phyloP scores from a whole-genome alignment of 2,329 filamentous ascomycete genomes.

The Talaromyces sp. region DNA sequence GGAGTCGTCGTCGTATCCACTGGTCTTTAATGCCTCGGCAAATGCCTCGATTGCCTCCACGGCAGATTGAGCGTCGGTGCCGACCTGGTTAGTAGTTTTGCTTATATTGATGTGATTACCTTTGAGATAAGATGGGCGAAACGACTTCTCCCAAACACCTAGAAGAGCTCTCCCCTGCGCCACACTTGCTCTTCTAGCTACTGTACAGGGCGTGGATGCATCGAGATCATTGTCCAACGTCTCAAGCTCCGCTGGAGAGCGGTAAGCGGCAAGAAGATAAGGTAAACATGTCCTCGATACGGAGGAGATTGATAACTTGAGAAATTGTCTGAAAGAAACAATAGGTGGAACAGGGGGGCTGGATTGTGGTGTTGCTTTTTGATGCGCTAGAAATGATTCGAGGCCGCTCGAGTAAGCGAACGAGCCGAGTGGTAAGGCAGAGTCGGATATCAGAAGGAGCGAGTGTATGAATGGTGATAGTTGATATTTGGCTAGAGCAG shows the following conservation, averaged over 20 bases:
- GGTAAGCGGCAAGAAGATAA: constrained; percentile 54
- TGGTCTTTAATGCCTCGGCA: constrained; percentile 34
- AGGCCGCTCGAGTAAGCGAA: constrained; percentile 62
- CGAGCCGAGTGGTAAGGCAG: constrained; percentile 58
- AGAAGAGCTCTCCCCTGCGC: constrained; percentile 57
- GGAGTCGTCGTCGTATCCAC: constrained; percentile 20
- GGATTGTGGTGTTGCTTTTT: constrained; percentile 34
- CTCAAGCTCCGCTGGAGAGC: constrained; percentile 45
- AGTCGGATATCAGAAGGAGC: constrained; percentile 59
- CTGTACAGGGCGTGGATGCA: constrained; percentile 58
- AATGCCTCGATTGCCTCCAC: constrained; percentile 34
- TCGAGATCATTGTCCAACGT: constrained; percentile 60
- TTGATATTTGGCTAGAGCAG: constrained; percentile 1
- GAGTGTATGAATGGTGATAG: constrained; percentile 40
- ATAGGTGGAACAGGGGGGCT: constrained; percentile 23
- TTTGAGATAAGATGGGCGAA: constrained; percentile 31
- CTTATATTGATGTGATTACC: not conserved
- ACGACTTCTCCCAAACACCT: constrained; percentile 56
- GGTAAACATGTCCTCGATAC: constrained; percentile 56
- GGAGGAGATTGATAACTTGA: constrained; percentile 53
- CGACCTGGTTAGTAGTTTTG: not conserved
- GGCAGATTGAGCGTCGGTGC: constrained; percentile 19
- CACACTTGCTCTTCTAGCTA: constrained; percentile 56
- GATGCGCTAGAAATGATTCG: constrained; percentile 60
- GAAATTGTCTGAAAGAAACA: constrained; percentile 50